Percentiles rank a stretch among this genome's conserved stretches.
phyloP scores from a whole-genome alignment of 2,329 filamentous ascomycete genomes.

The Fonsecaea pedrosoi region DNA sequence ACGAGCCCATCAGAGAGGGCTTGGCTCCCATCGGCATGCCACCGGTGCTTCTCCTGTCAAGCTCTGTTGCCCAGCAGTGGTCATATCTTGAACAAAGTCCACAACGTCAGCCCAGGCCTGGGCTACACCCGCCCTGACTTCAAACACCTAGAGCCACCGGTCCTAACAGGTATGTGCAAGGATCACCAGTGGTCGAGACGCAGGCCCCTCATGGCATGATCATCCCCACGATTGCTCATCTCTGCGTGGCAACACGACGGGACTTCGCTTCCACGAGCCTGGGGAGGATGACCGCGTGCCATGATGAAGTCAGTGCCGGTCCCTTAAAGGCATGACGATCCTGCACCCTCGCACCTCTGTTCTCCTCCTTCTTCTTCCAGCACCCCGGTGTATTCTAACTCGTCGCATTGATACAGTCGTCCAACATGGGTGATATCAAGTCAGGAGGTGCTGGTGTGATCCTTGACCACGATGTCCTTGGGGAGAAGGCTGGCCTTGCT shows the following conservation, averaged over 20 bases:
- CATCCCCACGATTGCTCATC: constrained; percentile 24
- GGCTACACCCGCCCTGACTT: constrained; percentile 3
- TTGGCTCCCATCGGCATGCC: constrained; percentile 8
- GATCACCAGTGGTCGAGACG: constrained; percentile 11
- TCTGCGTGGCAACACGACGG: constrained; percentile 15
- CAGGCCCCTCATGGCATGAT: constrained; percentile 11
- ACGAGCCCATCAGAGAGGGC: background rate
- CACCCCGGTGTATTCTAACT: background rate
- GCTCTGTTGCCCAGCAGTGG: constrained; percentile 20
- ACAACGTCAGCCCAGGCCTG: constrained; percentile 28
- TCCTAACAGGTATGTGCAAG: background rate
- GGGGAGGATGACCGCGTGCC: constrained; percentile 11
- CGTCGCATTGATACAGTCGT: background rate
- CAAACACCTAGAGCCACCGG: background rate
- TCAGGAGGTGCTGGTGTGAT: constrained; percentile 10
- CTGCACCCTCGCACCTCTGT: background rate
- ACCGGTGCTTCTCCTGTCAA: constrained; percentile 12
- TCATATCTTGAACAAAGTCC: constrained; percentile 9
- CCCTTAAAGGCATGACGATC: constrained; percentile 19
- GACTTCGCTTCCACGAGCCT: constrained; percentile 18
- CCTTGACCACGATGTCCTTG: constrained; percentile 36
- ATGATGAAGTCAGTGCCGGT: constrained; percentile 3
- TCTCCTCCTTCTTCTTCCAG: constrained; percentile 5
- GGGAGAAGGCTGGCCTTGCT: constrained; percentile 33
- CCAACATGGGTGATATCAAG: constrained; percentile 31